Percentiles rank a stretch among this genome's conserved stretches.
Evolutionary conservation across 164 flowering plant species (phyloP).

Genomic region (Macadamia tetraphylla): DNA sequence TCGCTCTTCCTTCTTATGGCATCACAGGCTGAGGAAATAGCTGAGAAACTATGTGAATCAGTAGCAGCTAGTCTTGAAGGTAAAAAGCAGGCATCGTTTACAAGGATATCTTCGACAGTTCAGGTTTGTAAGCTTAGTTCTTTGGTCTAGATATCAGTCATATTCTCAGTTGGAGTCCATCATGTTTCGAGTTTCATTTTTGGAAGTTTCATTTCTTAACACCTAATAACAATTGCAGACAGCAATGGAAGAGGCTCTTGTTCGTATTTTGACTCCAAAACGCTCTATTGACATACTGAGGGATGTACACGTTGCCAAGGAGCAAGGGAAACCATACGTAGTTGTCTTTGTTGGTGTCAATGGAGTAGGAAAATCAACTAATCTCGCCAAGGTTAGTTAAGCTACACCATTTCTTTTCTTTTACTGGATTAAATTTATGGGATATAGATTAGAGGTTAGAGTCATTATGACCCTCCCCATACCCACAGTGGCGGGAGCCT

Average conservation of each 20-base stretch:
- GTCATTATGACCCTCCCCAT: neutral
- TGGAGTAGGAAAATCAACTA: slow-evolving; percentile 82
- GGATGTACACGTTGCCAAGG: slow-evolving; percentile 74
- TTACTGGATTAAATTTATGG: neutral
- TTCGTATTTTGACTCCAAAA: slow-evolving; percentile 70
- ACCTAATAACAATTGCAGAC: slow-evolving; percentile 30
- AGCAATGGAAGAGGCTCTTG: slow-evolving; percentile 85
- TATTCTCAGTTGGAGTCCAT: neutral
- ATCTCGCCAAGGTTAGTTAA: slow-evolving; percentile 56
- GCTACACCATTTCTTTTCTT: neutral
- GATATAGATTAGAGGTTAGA: neutral
- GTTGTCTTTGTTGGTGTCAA: slow-evolving; percentile 81
- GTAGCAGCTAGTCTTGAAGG: slow-evolving; percentile 69
- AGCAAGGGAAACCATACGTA: slow-evolving; percentile 70
- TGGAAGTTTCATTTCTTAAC: neutral
- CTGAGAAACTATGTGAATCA: slow-evolving; percentile 73
- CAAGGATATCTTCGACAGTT: slow-evolving; percentile 65
- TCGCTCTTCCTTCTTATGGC: neutral
- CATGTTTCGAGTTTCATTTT: neutral
- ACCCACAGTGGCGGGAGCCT: neutral
- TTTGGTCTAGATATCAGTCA: neutral
- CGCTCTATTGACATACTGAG: slow-evolving; percentile 76
- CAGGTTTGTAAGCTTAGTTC: slow-evolving; percentile 32
- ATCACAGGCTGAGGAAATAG: slow-evolving; percentile 63
- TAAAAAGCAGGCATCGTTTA: slow-evolving; percentile 55